A percentile compares a stretch with the other conserved stretches of the same genome.
Evolutionary conservation across 352 stramenopile species (phyloP).

Genomic region (Globisporangium cystogenes): DNA sequence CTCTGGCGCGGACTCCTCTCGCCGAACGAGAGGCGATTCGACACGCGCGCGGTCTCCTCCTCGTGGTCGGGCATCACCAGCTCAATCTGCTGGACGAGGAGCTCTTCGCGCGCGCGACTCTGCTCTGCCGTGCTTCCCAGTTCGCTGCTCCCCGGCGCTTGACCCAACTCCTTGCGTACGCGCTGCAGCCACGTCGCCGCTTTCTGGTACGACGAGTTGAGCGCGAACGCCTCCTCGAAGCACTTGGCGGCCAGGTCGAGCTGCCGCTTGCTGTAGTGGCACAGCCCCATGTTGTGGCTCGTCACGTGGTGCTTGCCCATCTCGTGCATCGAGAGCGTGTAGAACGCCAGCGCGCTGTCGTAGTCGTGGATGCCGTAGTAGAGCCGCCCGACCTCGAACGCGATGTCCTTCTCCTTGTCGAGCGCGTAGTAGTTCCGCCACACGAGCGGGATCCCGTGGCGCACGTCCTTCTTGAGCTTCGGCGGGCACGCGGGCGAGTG

Average conservation of each 20-base stretch:
- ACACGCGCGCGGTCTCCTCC: conserved; percentile 27
- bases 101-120: conserved; percentile 13
- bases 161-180: conserved; percentile 51
- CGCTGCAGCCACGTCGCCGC: conserved; percentile 77
- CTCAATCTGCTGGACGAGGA: conserved; percentile 46
- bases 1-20: conserved; percentile 4
- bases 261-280: conserved; percentile 89
- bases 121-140: background rate
- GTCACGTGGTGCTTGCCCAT: conserved; percentile 95
- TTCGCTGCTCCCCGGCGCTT: no score
- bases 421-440: conserved; percentile 93
- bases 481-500: conserved; percentile 56
- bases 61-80: conserved; percentile 46
- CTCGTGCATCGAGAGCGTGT: conserved; percentile 76
- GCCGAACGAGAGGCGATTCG: conserved; percentile 5
- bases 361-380: conserved; percentile 94
- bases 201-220: conserved; percentile 77
- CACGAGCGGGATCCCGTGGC: conserved; percentile 72
- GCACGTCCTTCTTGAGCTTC: conserved; percentile 82
- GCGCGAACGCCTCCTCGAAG: conserved; percentile 62
- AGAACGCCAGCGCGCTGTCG: conserved; percentile 86
- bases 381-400: conserved; percentile 88
- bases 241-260: conserved; percentile 50
- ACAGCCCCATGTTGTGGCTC: conserved; percentile 95
- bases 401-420: conserved; percentile 91